Evolutionary conservation across 1,284 basidiomycete species (phyloP).

Genomic region (Heliocybe sulcata): DNA sequence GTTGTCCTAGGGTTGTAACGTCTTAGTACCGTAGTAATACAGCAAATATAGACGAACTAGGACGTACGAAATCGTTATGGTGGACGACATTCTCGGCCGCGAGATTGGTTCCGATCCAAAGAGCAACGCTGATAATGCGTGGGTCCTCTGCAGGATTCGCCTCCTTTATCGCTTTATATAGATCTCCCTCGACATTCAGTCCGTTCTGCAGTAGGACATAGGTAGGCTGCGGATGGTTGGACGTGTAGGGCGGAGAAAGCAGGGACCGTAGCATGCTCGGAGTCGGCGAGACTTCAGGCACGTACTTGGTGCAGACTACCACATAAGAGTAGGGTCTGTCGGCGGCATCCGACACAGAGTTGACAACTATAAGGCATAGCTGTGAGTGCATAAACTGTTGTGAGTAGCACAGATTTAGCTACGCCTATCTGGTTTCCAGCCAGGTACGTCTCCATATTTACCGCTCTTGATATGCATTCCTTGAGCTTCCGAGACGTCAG

Average conservation of each 20-base stretch:
- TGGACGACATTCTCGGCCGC: constrained; percentile 37
- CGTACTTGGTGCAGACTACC: constrained; percentile 6
- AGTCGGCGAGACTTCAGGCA: constrained; percentile 62
- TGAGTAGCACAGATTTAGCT: constrained; percentile 12
- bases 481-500: constrained; percentile 19
- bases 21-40: too few relatives aligned
- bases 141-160: constrained; percentile 32
- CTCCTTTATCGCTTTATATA: constrained; percentile 44
- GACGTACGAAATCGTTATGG: constrained; percentile 44
- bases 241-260: constrained; percentile 41
- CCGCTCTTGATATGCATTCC: constrained; percentile 28
- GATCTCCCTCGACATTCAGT: constrained; percentile 63
- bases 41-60: not conserved
- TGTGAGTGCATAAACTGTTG: constrained; percentile 10
- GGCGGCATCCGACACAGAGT: constrained; percentile 3
- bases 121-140: constrained; percentile 44
- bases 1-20: not conserved
- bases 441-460: constrained; percentile 9
- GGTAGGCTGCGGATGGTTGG: constrained; percentile 40
- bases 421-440: constrained; percentile 55
- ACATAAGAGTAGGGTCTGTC: constrained; percentile 1
- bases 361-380: not conserved
- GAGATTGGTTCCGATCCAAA: constrained; percentile 49
- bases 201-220: constrained; percentile 77
- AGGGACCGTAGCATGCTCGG: constrained; percentile 52